A percentile compares a stretch with the other conserved stretches of the same genome.
Evolutionary conservation across 306 rosid genomes (phyloP).

Genomic region (Amphicarpaea edgeworthii): DNA sequence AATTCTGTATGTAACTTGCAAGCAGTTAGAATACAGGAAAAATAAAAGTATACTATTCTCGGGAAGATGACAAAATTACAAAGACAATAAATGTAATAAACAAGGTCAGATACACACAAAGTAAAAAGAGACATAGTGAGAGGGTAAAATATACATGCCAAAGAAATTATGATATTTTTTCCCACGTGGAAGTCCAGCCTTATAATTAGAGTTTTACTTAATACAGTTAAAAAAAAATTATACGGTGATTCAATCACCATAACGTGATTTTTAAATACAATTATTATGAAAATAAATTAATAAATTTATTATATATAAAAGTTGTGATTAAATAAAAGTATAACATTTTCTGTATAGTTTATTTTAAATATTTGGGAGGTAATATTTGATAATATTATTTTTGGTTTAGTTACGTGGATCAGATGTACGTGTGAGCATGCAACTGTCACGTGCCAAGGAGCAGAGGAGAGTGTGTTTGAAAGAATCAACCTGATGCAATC

Average conservation of each 20-base stretch:
- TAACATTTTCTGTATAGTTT: no score
- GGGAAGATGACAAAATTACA: not conserved
- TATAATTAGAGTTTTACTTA: no score
- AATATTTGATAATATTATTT: no score
- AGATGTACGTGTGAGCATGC: slow-evolving; percentile 53
- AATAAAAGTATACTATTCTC: not conserved
- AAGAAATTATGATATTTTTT: not conserved
- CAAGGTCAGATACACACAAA: not conserved
- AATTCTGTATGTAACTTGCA: not conserved
- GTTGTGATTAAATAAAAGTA: no score
- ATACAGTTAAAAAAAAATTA: no score
- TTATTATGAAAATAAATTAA: no score
- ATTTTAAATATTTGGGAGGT: no score
- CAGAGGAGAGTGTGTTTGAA: not conserved
- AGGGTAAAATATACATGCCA: not conserved
- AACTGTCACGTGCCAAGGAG: slow-evolving; percentile 38
- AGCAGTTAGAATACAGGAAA: not conserved
- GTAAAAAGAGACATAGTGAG: not conserved
- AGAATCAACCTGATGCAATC: slow-evolving; percentile 7
- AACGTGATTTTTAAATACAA: no score
- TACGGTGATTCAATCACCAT: no score
- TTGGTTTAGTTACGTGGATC: slow-evolving; percentile 29
- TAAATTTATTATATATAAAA: no score
- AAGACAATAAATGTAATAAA: not conserved
- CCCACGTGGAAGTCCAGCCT: not conserved